Evolutionary conservation across 2,329 filamentous ascomycete species (phyloP).

Genomic region (Corinectria fuckeliana): DNA sequence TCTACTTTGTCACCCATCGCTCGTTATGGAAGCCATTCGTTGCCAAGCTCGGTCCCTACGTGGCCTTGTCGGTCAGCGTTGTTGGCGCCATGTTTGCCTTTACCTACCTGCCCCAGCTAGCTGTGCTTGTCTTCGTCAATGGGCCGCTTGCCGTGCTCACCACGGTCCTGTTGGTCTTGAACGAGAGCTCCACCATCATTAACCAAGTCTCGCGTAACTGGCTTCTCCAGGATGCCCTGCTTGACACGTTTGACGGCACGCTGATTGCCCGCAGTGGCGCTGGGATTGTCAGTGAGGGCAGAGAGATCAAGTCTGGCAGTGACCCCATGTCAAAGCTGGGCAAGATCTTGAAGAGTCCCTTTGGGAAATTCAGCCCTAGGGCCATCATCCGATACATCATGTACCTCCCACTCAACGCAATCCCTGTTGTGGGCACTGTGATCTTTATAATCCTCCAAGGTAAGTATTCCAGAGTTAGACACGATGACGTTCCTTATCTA

Average conservation of each 20-base stretch:
- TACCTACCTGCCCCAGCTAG: constrained; percentile 84
- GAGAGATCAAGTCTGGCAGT: constrained; percentile 70
- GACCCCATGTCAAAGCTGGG: constrained; percentile 65
- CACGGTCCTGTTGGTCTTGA: constrained; percentile 71
- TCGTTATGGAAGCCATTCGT: constrained; percentile 65
- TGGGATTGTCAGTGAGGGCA: constrained; percentile 73
- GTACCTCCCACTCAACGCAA: constrained; percentile 91
- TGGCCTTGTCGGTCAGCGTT: constrained; percentile 75
- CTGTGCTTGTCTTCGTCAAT: constrained; percentile 82
- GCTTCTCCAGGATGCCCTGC: constrained; percentile 79
- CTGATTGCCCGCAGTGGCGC: constrained; percentile 58
- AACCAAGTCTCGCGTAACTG: constrained; percentile 69
- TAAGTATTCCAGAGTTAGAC: constrained; percentile 28
- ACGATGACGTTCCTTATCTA: neutral
- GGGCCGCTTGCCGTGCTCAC: constrained; percentile 81
- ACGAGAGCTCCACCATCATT: constrained; percentile 65
- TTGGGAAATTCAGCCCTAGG: constrained; percentile 62
- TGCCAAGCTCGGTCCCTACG: constrained; percentile 62
- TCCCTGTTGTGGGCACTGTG: constrained; percentile 84
- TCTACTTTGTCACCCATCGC: constrained; percentile 64
- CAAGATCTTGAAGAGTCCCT: constrained; percentile 63
- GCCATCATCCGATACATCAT: constrained; percentile 80
- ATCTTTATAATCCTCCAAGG: constrained; percentile 82
- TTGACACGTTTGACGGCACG: constrained; percentile 88
- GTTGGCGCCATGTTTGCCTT: constrained; percentile 85